Base-by-base conservation (phyloP, 192 early-diverging fungal genomes). In the Linderina pennispora region DNA sequence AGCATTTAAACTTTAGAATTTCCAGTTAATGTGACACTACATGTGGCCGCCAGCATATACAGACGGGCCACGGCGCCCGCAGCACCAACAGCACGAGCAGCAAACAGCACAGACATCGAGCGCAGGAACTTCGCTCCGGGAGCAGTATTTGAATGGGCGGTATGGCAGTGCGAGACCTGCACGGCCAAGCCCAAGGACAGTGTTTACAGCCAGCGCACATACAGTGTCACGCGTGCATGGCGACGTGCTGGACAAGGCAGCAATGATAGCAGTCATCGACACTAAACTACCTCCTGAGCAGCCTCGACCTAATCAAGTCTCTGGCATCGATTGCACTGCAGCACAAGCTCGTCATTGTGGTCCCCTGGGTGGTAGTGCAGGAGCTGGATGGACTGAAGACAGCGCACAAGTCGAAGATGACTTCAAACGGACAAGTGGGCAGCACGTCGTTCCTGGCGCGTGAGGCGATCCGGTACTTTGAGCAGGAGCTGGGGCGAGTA, bases 231-330 rank as follows among this genome's bases (percentile, higher is more conserved):
- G 11, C 13, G n/a, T n/a, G n/a, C n/a, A n/a, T n/a, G n/a, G n/a
- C n/a, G 54, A 56, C 36, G 35, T 61, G 17, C 24, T 51, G 6
- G 47, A 49, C 36, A n/a, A 17, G 3, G 50, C 53, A 3, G 39
- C 26, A 5, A 34, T 69, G 46, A 37, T 42, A 18, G 65, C 42
- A 3, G 65, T 69, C 14, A 24, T 69, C 19, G 65, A 69, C 46
- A 69, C 65, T n/a, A 17, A 69, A 69, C 58, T 69, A 56, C 35
- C 48, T 69, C 52, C 51, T 69, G 8, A 45, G 48, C 39, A 36
- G 60, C 40, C 45, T 69, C 24, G 14, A 40, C 10, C 24, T 69
- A 19, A 37, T 69, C 21, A 23, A 24, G 18, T 17, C 50, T 9
- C 47, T 69, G 9, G 31, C 54, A 9, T 33, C 33, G 0, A 9